A percentile compares a stretch with the other conserved stretches of the same genome.
Evolutionary conservation across 2,329 filamentous ascomycete genomes (phyloP).

Genomic region (Aspergillus piperis): DNA sequence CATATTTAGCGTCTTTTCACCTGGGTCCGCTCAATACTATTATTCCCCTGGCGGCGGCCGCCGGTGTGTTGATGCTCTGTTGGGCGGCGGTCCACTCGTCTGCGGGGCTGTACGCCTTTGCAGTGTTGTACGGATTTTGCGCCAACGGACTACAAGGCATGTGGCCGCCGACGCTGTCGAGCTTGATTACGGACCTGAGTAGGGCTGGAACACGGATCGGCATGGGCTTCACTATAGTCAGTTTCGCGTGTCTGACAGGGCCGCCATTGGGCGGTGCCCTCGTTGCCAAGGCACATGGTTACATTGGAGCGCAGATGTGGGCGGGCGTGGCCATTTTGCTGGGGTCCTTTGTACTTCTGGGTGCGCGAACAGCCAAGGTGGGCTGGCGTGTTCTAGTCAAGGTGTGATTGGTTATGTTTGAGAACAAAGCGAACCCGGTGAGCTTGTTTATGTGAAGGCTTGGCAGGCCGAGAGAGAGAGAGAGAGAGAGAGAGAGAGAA

Average conservation of each 20-base stretch:
- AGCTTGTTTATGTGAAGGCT: too few relatives aligned
- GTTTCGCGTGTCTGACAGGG: constrained; percentile 48
- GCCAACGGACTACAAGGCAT: constrained; percentile 5
- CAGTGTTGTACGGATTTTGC: constrained; percentile 3
- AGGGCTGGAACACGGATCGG: constrained; percentile 18
- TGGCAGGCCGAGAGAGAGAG: too few relatives aligned
- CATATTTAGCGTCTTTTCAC: not conserved
- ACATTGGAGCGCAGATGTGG: constrained; percentile 50
- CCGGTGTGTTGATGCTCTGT: constrained; percentile 1
- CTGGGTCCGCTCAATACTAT: constrained; percentile 3
- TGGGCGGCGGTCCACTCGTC: constrained; percentile 2
- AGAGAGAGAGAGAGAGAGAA: too few relatives aligned
- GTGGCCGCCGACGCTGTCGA: constrained; percentile 17
- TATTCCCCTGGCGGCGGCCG: not conserved
- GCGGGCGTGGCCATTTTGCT: constrained; percentile 30
- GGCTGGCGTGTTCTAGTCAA: constrained; percentile 11
- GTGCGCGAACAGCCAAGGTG: constrained; percentile 13
- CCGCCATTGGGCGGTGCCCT: constrained; percentile 52
- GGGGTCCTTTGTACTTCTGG: constrained; percentile 16
- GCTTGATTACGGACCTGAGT: constrained; percentile 16
- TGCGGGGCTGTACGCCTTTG: not conserved
- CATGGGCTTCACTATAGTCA: constrained; percentile 50
- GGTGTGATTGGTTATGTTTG: constrained; percentile 4
- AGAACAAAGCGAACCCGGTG: too few relatives aligned
- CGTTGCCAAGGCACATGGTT: constrained; percentile 46